These are phyloP conservation scores for Lathyrus aphaca DNA, from an alignment of 306 rosid genomes.

Conservation along the genomic window DNA sequence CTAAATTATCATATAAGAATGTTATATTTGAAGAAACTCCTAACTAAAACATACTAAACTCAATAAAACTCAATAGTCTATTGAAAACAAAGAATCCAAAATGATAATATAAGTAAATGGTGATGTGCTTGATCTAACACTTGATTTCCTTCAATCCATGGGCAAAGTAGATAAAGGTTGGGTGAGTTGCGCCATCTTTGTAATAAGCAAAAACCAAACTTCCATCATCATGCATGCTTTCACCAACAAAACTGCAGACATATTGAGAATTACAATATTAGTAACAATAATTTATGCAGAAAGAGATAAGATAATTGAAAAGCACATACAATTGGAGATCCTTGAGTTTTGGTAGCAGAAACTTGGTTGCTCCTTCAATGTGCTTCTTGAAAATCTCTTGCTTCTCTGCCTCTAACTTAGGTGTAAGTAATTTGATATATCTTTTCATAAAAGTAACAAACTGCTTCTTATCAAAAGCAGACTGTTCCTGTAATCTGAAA, in stretches of 20 bases:
- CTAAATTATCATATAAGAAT: background rate
- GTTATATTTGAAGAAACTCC: slow-evolving; percentile 9
- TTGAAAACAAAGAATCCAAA: slow-evolving; percentile 22
- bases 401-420: slow-evolving; percentile 57
- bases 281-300: background rate
- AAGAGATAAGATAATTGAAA: background rate
- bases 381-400: slow-evolving; percentile 70
- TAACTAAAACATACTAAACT: background rate
- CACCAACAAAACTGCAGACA: slow-evolving; percentile 85
- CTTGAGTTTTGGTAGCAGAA: slow-evolving; percentile 64
- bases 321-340: slow-evolving; percentile 76
- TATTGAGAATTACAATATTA: background rate
- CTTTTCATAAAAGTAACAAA: slow-evolving; percentile 72
- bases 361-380: slow-evolving; percentile 88
- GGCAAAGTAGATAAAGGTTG: slow-evolving; percentile 80
- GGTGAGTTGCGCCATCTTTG: slow-evolving; percentile 91
- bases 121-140: slow-evolving; percentile 52
- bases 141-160: slow-evolving; percentile 89
- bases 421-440: slow-evolving; percentile 67
- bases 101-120: background rate
- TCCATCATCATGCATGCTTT: slow-evolving; percentile 86
- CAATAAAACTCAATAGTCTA: background rate
- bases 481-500: slow-evolving; percentile 81
- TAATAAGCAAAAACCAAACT: no score
- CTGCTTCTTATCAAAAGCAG: slow-evolving; percentile 78